These are phyloP conservation scores for Neurospora discreta DNA, from an alignment of 495 filamentous ascomycete species.

Conservation along the genomic window DNA sequence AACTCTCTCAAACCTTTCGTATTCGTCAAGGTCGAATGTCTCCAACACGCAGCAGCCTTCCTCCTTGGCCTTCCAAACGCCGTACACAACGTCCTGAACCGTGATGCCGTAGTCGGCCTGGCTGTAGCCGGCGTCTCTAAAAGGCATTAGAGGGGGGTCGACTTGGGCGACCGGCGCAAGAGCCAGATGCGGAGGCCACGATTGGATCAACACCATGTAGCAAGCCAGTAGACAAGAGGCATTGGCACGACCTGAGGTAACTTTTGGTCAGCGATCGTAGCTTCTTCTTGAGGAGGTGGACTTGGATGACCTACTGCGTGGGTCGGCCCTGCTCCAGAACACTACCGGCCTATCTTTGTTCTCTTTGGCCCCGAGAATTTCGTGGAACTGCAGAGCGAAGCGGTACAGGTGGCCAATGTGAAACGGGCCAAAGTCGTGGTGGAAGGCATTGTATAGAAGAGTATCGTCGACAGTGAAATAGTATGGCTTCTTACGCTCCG, in stretches of 20 bases:
- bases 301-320: conserved; percentile 53
- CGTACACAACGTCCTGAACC: conserved; percentile 95
- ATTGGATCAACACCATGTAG: conserved; percentile 98
- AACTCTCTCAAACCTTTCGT: conserved; percentile 89
- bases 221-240: conserved; percentile 90
- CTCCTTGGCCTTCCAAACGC: conserved; percentile 97
- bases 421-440: conserved; percentile 94
- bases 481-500: conserved; percentile 48
- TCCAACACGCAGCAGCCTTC: conserved; percentile 77
- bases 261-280: conserved; percentile 12
- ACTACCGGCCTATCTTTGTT: conserved; percentile 75
- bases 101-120: conserved; percentile 93
- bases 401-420: conserved; percentile 96
- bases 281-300: neutral
- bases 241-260: conserved; percentile 63
- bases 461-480: conserved; percentile 95
- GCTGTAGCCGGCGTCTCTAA: conserved; percentile 95
- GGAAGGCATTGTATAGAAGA: conserved; percentile 94
- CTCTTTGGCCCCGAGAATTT: conserved; percentile 76
- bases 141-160: conserved; percentile 95
- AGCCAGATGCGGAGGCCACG: conserved; percentile 96
- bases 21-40: conserved; percentile 91
- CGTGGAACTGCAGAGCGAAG: conserved; percentile 89
- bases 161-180: conserved; percentile 91
- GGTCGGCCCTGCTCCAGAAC: conserved; percentile 87